Percentiles rank a stretch among this genome's conserved stretches.
These are phyloP conservation scores for Coprinellus micaceus DNA, from an alignment of 768 basidiomycete species.

Conservation along the genomic window DNA sequence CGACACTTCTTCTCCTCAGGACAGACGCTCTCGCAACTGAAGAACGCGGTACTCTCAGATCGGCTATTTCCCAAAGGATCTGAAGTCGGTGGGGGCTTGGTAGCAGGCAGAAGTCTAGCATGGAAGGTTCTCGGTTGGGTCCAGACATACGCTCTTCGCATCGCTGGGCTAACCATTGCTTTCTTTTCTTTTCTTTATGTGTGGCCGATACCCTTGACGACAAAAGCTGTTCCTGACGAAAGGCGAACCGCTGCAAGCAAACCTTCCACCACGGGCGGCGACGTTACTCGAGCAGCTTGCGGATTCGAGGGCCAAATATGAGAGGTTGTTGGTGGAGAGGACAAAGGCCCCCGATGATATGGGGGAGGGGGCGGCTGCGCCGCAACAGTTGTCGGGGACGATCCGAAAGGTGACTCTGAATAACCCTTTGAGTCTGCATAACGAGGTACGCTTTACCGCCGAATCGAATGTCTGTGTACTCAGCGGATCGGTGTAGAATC, in stretches of 20 bases:
- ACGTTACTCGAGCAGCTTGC: slow-evolving; percentile 43
- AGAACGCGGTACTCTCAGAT: slow-evolving; percentile 62
- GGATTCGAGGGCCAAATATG: slow-evolving; percentile 52
- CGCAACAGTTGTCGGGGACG: slow-evolving; percentile 28
- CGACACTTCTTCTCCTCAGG: slow-evolving; percentile 49
- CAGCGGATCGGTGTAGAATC: slow-evolving; percentile 53
- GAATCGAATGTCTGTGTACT: background rate
- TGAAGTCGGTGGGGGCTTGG: slow-evolving; percentile 32
- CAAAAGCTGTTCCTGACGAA: slow-evolving; percentile 64
- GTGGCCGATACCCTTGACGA: background rate
- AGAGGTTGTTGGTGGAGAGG: slow-evolving; percentile 56
- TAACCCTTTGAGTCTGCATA: slow-evolving; percentile 78
- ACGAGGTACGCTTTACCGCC: slow-evolving; percentile 46
- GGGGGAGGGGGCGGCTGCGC: slow-evolving; percentile 22
- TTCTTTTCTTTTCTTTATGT: slow-evolving; percentile 11
- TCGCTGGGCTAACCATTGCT: slow-evolving; percentile 12
- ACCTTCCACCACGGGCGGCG: slow-evolving; percentile 35
- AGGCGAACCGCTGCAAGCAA: slow-evolving; percentile 59
- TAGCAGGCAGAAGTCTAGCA: slow-evolving; percentile 74
- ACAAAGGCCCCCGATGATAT: slow-evolving; percentile 85
- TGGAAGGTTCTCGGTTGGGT: slow-evolving; percentile 64
- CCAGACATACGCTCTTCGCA: background rate
- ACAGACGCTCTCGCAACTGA: slow-evolving; percentile 56
- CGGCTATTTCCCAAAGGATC: slow-evolving; percentile 44
- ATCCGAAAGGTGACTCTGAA: slow-evolving; percentile 58